phyloP scores from a whole-genome alignment of 768 basidiomycete genomes.

The Crepidotus variabilis region DNA sequence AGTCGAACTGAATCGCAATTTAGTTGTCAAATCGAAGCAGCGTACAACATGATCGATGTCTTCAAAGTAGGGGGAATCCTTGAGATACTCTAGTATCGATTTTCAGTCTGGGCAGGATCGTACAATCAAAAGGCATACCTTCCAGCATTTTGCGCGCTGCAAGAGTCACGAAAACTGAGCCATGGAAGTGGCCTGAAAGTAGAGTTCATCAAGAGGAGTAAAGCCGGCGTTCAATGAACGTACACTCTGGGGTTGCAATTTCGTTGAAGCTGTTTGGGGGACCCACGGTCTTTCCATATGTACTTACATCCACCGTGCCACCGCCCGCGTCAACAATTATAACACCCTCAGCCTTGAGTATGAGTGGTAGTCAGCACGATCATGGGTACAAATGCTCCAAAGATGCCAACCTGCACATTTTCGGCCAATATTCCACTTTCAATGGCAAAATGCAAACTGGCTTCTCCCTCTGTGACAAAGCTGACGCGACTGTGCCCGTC shows the following conservation, averaged over 20 bases:
- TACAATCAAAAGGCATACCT: slow-evolving; percentile 3
- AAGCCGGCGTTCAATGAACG: not conserved
- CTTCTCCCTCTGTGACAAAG: slow-evolving; percentile 58
- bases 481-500: slow-evolving; percentile 37
- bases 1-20: slow-evolving; percentile 34
- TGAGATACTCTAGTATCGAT: slow-evolving; percentile 27
- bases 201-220: not conserved
- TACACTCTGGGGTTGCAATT: slow-evolving; percentile 41
- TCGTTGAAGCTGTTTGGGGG: slow-evolving; percentile 44
- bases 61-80: slow-evolving; percentile 33
- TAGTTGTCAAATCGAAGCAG: slow-evolving; percentile 43
- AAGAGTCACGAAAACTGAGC: slow-evolving; percentile 44
- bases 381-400: not conserved
- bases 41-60: slow-evolving; percentile 35
- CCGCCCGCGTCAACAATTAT: slow-evolving; percentile 58
- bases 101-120: not conserved
- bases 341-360: slow-evolving; percentile 39
- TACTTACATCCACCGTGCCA: slow-evolving; percentile 56
- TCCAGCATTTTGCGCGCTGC: slow-evolving; percentile 32
- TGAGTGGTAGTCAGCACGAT: not conserved
- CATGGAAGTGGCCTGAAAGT: slow-evolving; percentile 44
- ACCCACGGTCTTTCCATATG: slow-evolving; percentile 33
- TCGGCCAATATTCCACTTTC: slow-evolving; percentile 34
- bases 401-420: slow-evolving; percentile 11
- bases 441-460: slow-evolving; percentile 51